Base-by-base conservation (phyloP, 1,284 basidiomycete species). In the Boletus subluridellus region DNA sequence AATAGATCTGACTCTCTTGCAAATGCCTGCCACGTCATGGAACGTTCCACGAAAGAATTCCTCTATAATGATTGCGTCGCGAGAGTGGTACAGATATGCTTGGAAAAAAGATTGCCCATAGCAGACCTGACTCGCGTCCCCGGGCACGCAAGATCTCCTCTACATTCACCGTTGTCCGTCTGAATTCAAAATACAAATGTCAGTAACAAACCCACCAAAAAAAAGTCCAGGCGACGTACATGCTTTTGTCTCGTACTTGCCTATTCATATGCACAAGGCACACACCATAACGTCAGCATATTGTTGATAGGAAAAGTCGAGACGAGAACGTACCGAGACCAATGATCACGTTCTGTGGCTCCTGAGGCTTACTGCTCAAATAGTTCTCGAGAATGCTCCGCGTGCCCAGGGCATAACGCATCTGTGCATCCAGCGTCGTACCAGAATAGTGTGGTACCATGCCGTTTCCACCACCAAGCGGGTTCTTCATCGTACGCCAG, bases 401-500 rank as follows among this genome's bases (percentile, higher is more conserved):
- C n/a, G n/a, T 12, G 39, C n/a, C 39, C n/a, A 11, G 0, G n/a
- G 39, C n/a, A 41, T 41, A 41, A 41, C n/a, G n/a, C 10, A 2
- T 5, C 39, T 21, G 39, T 11, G 17, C n/a, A 41, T 41, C 39
- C n/a, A 41, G 10, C 6, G 39, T 41, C 39, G 39, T 41, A 41
- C 39, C 39, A 21, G 39, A 41, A 21, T n/a, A 41, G n/a, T 21
- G 39, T 21, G 39, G 39, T 21, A 41, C 39, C n/a, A 41, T 41
- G 39, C 39, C n/a, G n/a, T 41, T 41, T 11, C 39, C 39, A 41
- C 39, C 41, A 6, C 21, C 7, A 35, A 89, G 80, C 49, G 84
- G 83, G 79, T 92, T 92, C 79, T 88, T 86, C 41, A 89, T 85
- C 46, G 82, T 84, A 64, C 92, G 83, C 92, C 92, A 96, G 34